Base-by-base conservation (phyloP, 768 basidiomycete genomes). In the Boletellus emodensis region DNA sequence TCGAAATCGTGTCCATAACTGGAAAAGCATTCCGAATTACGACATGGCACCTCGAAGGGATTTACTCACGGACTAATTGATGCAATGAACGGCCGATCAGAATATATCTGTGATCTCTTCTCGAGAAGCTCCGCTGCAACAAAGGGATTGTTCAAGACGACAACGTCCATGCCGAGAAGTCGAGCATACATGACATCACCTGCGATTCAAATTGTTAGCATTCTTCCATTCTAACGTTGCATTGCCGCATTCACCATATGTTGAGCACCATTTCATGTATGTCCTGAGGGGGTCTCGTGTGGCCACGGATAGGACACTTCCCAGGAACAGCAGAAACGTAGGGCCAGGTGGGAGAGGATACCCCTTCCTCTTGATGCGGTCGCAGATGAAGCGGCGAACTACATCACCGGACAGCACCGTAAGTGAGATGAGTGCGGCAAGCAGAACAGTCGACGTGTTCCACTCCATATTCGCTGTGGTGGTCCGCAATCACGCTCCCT, bases 131-230 rank as follows among this genome's bases (percentile, higher is more conserved):
- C 78, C 18, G 64, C 53, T 2, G 70, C 73, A 13, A 67, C 71
- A 46, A 71, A 70, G 20, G 61, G 61, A 13, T 71, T 68, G 57
- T 77, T 82, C 33, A 82, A 57, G 46, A 82, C 60, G 24, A 82
- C 62, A 15, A 74, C 68, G 14, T 65, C 67, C 37, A 69, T 68
- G 48, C 75, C 78, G 56, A 77, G 73, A n/a, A 77, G 64, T 24
- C 70, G 70, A 52, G 77, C 73, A 13, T 76, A 76, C 37, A 83
- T 71, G 13, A 83, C 59, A 7, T 75, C 65, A 10, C 77, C 74
- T 76, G n/a, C 1, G 8, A 30, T 11, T 11, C 30, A 10, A 38
- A 14, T 28, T 13, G 7, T 56, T 17, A 55, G 40, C 30, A 20
- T 41, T 20, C 11, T 20, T 33, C 7, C 7, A 14, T 18, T 32